phyloP scores from a whole-genome alignment of 257 asterid species.

The Solanum pennellii region DNA sequence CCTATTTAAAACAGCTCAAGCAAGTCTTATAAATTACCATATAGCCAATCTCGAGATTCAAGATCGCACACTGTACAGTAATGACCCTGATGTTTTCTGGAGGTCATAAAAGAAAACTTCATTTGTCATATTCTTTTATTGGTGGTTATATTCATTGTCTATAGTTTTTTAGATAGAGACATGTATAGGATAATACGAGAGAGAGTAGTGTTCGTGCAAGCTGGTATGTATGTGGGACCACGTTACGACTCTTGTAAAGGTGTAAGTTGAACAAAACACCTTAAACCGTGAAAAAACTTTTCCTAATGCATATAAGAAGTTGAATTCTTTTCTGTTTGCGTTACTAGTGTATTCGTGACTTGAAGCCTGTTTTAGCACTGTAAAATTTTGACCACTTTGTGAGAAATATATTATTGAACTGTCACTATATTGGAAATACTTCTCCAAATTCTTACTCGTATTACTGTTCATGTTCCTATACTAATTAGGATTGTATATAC shows the following conservation, averaged over 20 bases:
- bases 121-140: background rate
- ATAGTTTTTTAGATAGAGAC: background rate
- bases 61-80: constrained; percentile 71
- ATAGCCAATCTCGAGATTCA: constrained; percentile 90
- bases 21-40: constrained; percentile 65
- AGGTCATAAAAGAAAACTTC: constrained; percentile 24
- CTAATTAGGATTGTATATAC: too few relatives aligned
- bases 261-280: background rate
- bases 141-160: background rate
- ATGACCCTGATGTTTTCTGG: constrained; percentile 71
- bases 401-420: too few relatives aligned
- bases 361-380: background rate
- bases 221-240: background rate
- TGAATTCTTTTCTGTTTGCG: background rate
- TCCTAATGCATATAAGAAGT: background rate
- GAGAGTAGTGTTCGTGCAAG: background rate
- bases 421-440: too few relatives aligned
- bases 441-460: too few relatives aligned
- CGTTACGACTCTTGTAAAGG: background rate
- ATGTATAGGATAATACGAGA: background rate
- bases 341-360: background rate
- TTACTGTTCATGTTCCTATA: too few relatives aligned
- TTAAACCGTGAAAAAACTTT: background rate
- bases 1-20: constrained; percentile 51
- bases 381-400: background rate